Evolutionary conservation across 2,329 filamentous ascomycete species (phyloP), one percentile per base, ranked within the genome.

Genomic region (Colletotrichum sp.): DNA sequence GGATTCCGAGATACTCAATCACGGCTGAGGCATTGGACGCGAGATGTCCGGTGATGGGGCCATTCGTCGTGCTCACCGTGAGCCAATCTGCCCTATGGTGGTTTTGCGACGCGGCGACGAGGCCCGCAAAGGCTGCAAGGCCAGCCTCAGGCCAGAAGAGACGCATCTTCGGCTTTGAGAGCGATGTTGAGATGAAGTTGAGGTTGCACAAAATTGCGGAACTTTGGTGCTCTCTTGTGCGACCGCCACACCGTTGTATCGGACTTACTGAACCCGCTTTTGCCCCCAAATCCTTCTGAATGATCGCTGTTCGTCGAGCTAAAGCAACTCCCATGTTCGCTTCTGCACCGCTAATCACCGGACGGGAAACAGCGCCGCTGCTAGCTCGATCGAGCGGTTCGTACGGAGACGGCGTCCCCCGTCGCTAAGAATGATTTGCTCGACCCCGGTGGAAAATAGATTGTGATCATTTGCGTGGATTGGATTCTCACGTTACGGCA

Each of bases 1-100:
- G 82, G 18, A 83, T 81, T 8, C 85, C 85, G 1, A 86, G 80
- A 64, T 84, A 87, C 75, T 87, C 85, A 8, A 83, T 34, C 9
- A 87, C 84, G 21, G 80, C 80, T 1, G 77, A 36, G 7, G 80
- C 81, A 65, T 81, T 82, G 62, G 78, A 76, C 0, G 81, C 81
- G 0, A 78, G 13, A 57, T 86, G 84, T 3, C 85, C 84, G 1
- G 77, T 82, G n/a, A 86, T 76, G 1, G 77, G 79, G 0, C 85
- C 85, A 34, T 80, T 85, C 4, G 82, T 79, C 5, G 85, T 83
- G 1, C 78, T 70, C 34, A 86, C 81, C 5, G 65, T 68, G 8
- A 68, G 65, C n/a, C n/a, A 4, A 3, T 8, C 0, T 8, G 12
- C 18, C 16, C 32, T 1, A 4, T 34, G 39, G 5, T 16, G 21